A percentile compares a stretch with the other conserved stretches of the same genome.
Conservation (phyloP, 331 rosid species). For the Spiraea crenata region DNA sequence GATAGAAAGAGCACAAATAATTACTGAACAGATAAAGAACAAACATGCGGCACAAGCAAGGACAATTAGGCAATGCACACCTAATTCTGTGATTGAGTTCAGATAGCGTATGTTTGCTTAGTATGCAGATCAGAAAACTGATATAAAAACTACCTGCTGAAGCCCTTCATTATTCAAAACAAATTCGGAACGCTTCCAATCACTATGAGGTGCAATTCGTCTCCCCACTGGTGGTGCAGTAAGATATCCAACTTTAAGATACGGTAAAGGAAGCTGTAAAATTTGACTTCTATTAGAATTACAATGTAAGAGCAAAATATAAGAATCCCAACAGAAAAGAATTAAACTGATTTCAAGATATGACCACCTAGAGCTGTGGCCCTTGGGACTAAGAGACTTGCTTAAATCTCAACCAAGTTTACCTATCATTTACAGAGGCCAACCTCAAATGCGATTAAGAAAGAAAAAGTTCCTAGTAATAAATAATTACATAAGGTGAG, state of each 20-base stretch:
- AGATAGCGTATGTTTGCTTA: neutral
- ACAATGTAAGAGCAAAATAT: slow-evolving; percentile 6
- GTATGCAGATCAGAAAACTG: neutral
- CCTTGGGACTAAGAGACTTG: neutral
- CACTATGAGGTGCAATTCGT: slow-evolving; percentile 80
- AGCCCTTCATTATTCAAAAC: slow-evolving; percentile 86
- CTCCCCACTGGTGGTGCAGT: slow-evolving; percentile 87
- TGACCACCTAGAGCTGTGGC: neutral
- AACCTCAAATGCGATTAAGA: neutral
- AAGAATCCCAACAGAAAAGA: slow-evolving; percentile 19
- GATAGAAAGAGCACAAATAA: slow-evolving; percentile 4
- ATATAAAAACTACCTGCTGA: slow-evolving; percentile 56
- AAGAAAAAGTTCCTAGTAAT: neutral
- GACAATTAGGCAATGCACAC: neutral
- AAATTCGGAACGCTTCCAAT: slow-evolving; percentile 91
- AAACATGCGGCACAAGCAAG: neutral
- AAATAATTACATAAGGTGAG: neutral
- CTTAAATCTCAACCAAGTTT: neutral
- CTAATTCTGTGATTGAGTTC: neutral
- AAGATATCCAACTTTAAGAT: slow-evolving; percentile 89
- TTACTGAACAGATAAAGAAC: neutral
- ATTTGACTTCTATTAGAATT: slow-evolving; percentile 31
- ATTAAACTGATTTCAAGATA: neutral
- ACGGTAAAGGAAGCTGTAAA: slow-evolving; percentile 88
- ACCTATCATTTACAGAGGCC: neutral